A percentile compares a stretch with the other conserved stretches of the same genome.
These are phyloP conservation scores for Aspergillus carlsbadensis DNA, from an alignment of 495 filamentous ascomycete species.

Conservation along the genomic window DNA sequence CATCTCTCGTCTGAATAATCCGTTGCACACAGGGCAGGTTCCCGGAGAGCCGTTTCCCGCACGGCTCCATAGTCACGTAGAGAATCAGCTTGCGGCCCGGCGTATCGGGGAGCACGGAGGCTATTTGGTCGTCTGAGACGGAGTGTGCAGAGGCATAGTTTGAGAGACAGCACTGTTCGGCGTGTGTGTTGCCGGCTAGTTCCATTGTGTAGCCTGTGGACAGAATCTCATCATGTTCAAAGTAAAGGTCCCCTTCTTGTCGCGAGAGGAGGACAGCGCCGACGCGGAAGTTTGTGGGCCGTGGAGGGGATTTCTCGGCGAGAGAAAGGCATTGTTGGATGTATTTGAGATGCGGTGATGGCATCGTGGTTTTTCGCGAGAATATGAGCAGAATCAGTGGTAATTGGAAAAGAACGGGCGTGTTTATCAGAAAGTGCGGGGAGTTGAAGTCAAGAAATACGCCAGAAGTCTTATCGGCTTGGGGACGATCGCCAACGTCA, in stretches of 20 bases:
- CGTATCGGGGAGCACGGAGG: slow-evolving; percentile 50
- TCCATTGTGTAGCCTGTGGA: slow-evolving; percentile 90
- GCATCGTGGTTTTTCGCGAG: slow-evolving; percentile 1
- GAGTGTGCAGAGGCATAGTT: slow-evolving; percentile 61
- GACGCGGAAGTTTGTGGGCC: slow-evolving; percentile 89
- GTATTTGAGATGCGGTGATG: slow-evolving; percentile 56
- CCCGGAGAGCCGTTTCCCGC: slow-evolving; percentile 74
- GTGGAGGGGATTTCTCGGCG: slow-evolving; percentile 75
- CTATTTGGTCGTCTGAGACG: slow-evolving; percentile 56
- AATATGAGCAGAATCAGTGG: too few species aligned
- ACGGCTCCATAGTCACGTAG: slow-evolving; percentile 96
- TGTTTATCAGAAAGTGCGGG: not conserved
- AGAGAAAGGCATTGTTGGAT: slow-evolving; percentile 72
- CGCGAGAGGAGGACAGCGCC: slow-evolving; percentile 76
- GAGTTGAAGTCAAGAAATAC: not conserved
- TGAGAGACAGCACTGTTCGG: slow-evolving; percentile 84
- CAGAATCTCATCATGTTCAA: slow-evolving; percentile 58
- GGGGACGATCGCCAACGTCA: not conserved
- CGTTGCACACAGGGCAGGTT: slow-evolving; percentile 81
- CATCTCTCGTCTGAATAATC: slow-evolving; percentile 58
- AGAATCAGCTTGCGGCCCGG: slow-evolving; percentile 53
- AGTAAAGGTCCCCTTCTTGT: slow-evolving; percentile 28
- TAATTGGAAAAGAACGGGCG: not conserved
- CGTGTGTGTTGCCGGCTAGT: slow-evolving; percentile 89
- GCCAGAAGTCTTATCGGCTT: not conserved